Percentiles rank a stretch among this genome's conserved stretches.
Evolutionary conservation across 2,329 filamentous ascomycete genomes (phyloP).

Genomic region (Colletotrichum falcatum): DNA sequence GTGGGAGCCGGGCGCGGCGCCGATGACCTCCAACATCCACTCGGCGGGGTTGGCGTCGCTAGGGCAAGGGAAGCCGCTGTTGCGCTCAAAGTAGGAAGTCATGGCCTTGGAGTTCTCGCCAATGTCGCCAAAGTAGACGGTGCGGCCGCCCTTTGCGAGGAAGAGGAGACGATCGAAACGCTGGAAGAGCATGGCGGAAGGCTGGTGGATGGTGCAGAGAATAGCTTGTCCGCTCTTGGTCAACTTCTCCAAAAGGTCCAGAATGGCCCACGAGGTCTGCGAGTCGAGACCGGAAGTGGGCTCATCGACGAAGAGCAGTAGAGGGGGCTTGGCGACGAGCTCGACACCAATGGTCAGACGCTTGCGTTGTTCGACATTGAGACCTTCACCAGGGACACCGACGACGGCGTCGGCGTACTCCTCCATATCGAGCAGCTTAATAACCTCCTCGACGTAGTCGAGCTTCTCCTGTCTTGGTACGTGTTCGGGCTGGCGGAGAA

Average conservation of each 20-base stretch:
- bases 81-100: slow-evolving; percentile 80
- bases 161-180: slow-evolving; percentile 87
- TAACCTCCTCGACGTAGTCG: slow-evolving; percentile 89
- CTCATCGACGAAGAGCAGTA: slow-evolving; percentile 93
- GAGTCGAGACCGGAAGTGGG: slow-evolving; percentile 94
- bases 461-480: slow-evolving; percentile 82
- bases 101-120: slow-evolving; percentile 77
- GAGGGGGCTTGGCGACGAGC: slow-evolving; percentile 88
- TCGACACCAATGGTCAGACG: slow-evolving; percentile 97
- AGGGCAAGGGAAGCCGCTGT: slow-evolving; percentile 75
- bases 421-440: slow-evolving; percentile 90
- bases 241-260: slow-evolving; percentile 88
- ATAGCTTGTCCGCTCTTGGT: slow-evolving; percentile 91
- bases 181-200: slow-evolving; percentile 95
- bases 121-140: slow-evolving; percentile 86
- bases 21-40: slow-evolving; percentile 77
- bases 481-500: slow-evolving; percentile 84
- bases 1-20: slow-evolving; percentile 72
- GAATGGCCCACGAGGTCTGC: slow-evolving; percentile 93
- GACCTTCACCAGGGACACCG: slow-evolving; percentile 88
- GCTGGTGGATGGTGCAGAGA: slow-evolving; percentile 97
- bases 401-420: slow-evolving; percentile 91
- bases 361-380: slow-evolving; percentile 78
- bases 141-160: slow-evolving; percentile 79
- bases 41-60: slow-evolving; percentile 82